Percentiles rank a stretch among this genome's conserved stretches.
Conservation (phyloP, 805 yeast species). For the Wickerhamomyces kurtzmanii region DNA sequence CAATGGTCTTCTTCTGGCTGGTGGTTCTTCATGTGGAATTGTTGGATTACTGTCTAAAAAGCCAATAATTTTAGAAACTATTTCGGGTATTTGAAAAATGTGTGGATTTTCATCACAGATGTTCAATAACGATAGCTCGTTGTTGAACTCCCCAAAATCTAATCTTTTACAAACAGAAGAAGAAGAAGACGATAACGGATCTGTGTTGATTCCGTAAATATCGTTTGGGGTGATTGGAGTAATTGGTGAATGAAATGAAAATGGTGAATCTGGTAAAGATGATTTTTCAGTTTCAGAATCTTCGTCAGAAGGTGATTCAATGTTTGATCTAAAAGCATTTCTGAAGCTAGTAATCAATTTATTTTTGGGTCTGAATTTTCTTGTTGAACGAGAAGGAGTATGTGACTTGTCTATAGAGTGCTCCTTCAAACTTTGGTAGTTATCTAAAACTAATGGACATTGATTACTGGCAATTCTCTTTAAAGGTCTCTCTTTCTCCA, state of each 20-base stretch:
- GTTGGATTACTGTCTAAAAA: conserved; percentile 47
- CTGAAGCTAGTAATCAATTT: conserved; percentile 14
- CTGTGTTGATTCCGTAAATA: too few relatives aligned
- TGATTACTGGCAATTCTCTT: conserved; percentile 9
- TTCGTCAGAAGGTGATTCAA: too few relatives aligned
- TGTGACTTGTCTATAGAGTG: too few relatives aligned
- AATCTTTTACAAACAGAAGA: too few relatives aligned
- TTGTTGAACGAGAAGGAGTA: too few relatives aligned
- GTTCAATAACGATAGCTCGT: too few relatives aligned
- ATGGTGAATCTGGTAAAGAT: not conserved
- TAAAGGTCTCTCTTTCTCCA: conserved; percentile 6
- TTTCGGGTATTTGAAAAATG: conserved; percentile 72
- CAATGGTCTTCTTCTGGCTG: conserved; percentile 58
- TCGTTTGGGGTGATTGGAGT: conserved; percentile 7
- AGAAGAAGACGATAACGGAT: too few relatives aligned
- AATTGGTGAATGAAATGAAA: conserved; percentile 6
- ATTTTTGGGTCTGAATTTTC: conserved; percentile 4
- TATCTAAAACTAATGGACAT: conserved; percentile 5
- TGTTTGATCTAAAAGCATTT: conserved; percentile 10
- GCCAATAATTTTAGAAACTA: conserved; percentile 47
- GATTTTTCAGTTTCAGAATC: not conserved
- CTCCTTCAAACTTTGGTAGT: too few relatives aligned
- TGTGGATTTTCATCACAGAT: conserved; percentile 20
- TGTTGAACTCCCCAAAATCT: too few relatives aligned
- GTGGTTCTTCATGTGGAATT: conserved; percentile 54